Evolutionary conservation across 495 filamentous ascomycete genomes (phyloP).

Genomic region (Xylona heveae): DNA sequence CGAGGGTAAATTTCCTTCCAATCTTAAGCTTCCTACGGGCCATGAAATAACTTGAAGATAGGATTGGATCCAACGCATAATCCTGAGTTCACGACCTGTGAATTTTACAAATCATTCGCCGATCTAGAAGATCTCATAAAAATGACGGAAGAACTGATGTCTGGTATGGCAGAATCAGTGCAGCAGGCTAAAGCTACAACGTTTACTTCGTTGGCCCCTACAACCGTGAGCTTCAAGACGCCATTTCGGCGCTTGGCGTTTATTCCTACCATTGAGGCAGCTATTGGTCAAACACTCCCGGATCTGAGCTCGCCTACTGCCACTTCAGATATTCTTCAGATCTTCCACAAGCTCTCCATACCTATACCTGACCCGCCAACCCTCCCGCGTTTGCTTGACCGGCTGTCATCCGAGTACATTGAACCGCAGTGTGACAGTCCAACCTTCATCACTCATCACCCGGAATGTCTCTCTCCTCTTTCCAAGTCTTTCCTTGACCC

Average conservation of each 20-base stretch:
- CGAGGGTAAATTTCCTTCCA: conserved; percentile 33
- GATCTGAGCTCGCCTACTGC: conserved; percentile 36
- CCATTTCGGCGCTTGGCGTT: conserved; percentile 57
- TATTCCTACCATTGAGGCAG: conserved; percentile 51
- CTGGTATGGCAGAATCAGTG: conserved; percentile 30
- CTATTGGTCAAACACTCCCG: conserved; percentile 42
- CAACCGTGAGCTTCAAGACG: conserved; percentile 33
- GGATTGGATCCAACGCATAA: conserved; percentile 80
- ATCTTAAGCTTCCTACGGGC: conserved; percentile 5
- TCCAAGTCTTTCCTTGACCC: conserved; percentile 60
- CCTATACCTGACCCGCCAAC: conserved; percentile 29
- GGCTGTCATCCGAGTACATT: conserved; percentile 52
- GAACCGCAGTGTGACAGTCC: conserved; percentile 49
- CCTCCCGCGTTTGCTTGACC: conserved; percentile 67
- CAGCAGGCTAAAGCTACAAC: conserved; percentile 23
- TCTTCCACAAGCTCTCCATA: conserved; percentile 35
- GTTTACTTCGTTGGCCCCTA: conserved; percentile 25
- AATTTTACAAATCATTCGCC: conserved; percentile 82
- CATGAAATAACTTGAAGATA: too few relatives aligned
- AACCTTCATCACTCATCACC: conserved; percentile 83
- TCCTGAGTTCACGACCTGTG: conserved; percentile 90
- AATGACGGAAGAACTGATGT: conserved; percentile 48
- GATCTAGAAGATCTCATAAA: conserved; percentile 54
- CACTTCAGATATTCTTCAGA: conserved; percentile 24
- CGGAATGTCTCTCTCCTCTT: conserved; percentile 76